Evolutionary conservation across 1,139 yeast species (phyloP).

Genomic region (Cylindricascospora bacillispora): DNA sequence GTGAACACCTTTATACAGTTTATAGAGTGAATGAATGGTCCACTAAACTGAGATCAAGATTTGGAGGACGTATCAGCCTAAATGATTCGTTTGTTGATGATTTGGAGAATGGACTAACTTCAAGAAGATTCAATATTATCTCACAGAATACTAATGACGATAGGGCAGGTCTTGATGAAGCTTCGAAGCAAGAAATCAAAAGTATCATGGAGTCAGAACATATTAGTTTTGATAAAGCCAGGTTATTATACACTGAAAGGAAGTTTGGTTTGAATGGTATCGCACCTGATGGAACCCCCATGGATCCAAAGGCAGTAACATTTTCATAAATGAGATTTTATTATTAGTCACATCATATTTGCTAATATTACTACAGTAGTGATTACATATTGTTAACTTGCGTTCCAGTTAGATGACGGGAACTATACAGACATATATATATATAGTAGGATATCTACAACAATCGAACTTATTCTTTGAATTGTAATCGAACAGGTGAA

Average conservation of each 20-base stretch:
- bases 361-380: background rate
- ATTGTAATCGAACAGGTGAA: too few species aligned
- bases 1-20: too few species aligned
- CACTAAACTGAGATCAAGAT: background rate
- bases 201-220: slow-evolving; percentile 40
- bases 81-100: slow-evolving; percentile 41
- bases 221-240: slow-evolving; percentile 57
- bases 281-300: slow-evolving; percentile 38
- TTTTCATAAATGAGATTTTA: too few species aligned
- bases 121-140: slow-evolving; percentile 44
- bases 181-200: slow-evolving; percentile 39
- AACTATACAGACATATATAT: too few species aligned
- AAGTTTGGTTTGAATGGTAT: slow-evolving; percentile 42
- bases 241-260: slow-evolving; percentile 38
- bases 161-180: slow-evolving; percentile 49
- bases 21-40: slow-evolving; percentile 2
- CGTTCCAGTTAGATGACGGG: slow-evolving; percentile 1
- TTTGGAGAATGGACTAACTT: slow-evolving; percentile 51
- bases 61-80: slow-evolving; percentile 7
- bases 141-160: slow-evolving; percentile 39
- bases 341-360: too few species aligned
- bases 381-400: background rate
- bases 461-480: too few species aligned
- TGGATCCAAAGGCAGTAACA: slow-evolving; percentile 39
- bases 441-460: too few species aligned